Evolutionary conservation across 2,329 filamentous ascomycete species (phyloP), one percentile per base, ranked within the genome.

Genomic region (Clonostachys chloroleuca): DNA sequence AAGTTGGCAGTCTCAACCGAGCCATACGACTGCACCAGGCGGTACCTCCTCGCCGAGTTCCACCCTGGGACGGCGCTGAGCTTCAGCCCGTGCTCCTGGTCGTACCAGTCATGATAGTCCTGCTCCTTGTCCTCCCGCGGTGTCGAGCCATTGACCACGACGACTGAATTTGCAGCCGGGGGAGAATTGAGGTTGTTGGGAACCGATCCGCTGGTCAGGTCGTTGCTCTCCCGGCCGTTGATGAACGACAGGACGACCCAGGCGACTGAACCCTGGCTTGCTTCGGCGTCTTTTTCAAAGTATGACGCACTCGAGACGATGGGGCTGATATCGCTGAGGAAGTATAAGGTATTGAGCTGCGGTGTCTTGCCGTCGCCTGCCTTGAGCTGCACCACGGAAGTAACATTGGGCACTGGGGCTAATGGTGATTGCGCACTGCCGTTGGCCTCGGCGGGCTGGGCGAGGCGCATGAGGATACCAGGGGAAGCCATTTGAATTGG

Each of bases 61-160:
- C 51, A 53, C 2, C 49, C 51, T 1, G 51, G 51, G 3, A 53
- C 51, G 18, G 43, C 34, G 12, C 39, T 46, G 6, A 53, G 47
- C 34, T 48, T 48, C 9, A 16, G 43, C 13, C 51, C 45, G 42
- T 53, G 51, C 45, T 53, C 51, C 18, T 46, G 39, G 40, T 50
- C 43, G 34, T 53, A 53, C 51, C 51, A 53, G 14, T 40, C 49
- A 35, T 51, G 42, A 20, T 51, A 53, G 39, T 53, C 49, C 13
- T 48, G 18, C 18, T 49, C 51, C 36, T 46, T 48, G 34, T 47
- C 51, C 13, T 47, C 43, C 12, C 43, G 9, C 8, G 51, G 51
- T 5, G 51, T 53, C 12, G 35, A 45, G 9, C 49, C 51, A 44
- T 53, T 52, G 34, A 36, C 34, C 12, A 52, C 49, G 36, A 52